Percentiles rank a stretch among this genome's conserved stretches.
These are phyloP conservation scores for Fraxinus americana DNA, from an alignment of 257 asterid species.

Conservation along the genomic window DNA sequence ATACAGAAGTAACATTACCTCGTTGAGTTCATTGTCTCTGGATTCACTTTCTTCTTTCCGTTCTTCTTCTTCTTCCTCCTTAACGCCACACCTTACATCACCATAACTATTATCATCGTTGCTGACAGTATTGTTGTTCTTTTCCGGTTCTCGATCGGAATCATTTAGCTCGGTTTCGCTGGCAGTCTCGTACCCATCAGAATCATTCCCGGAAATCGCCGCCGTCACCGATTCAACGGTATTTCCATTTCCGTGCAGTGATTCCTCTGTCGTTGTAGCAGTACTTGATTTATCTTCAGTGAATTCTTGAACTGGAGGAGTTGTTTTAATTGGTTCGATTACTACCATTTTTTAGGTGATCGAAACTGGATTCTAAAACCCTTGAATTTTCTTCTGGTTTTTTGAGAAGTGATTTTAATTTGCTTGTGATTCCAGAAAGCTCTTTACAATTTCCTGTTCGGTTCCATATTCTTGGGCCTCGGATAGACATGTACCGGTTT, in stretches of 20 bases:
- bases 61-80: slow-evolving; percentile 25
- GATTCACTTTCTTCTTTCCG: slow-evolving; percentile 26
- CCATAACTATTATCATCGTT: slow-evolving; percentile 22
- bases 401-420: background rate
- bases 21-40: slow-evolving; percentile 32
- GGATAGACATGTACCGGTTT: no score
- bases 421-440: slow-evolving; percentile 34
- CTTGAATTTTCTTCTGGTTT: background rate
- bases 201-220: slow-evolving; percentile 44
- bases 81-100: slow-evolving; percentile 25
- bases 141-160: slow-evolving; percentile 30
- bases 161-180: slow-evolving; percentile 81
- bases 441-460: background rate
- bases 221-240: background rate
- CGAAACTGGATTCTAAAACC: slow-evolving; percentile 1
- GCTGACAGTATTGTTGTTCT: slow-evolving; percentile 12
- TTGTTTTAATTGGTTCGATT: slow-evolving; percentile 39
- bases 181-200: slow-evolving; percentile 96
- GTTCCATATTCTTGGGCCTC: background rate
- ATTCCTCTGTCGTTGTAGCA: background rate
- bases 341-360: slow-evolving; percentile 43
- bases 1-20: slow-evolving; percentile 30
- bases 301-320: slow-evolving; percentile 22
- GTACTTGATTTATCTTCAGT: slow-evolving; percentile 16
- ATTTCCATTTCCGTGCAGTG: background rate